Base-by-base conservation (phyloP, 2,329 filamentous ascomycete genomes). In the Claviceps capensis region DNA sequence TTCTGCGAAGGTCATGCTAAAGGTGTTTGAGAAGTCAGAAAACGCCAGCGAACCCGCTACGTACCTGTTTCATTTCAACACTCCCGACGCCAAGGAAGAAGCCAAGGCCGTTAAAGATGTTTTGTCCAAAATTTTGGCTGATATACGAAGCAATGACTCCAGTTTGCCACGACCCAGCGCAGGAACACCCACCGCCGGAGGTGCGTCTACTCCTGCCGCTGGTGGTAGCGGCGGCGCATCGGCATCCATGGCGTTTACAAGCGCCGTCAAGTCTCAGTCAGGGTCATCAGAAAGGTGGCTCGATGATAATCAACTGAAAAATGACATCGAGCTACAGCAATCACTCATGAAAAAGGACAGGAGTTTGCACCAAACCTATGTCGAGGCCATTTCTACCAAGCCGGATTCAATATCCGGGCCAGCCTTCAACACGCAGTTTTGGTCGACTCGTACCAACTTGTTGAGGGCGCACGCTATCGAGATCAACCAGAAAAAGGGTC, bases 381-480 rank as follows among this genome's bases (percentile, higher is more conserved):
- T 88, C 70, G 88, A 95, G 62, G 86, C 88, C 0, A 73, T 89
- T 48, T 76, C 79, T 50, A 86, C 86, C 8, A 95, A 95, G 62
- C 89, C 91, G 0, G 85, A 91, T 7, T 83, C 85, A 2, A 84
- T 97, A 55, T 84, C 85, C 0, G 81, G 85, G 30, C 79, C 79
- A 1, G 84, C 89, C 45, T 95, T 97, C 66, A 89, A 91, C 59
- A 75, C 82, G 1, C 91, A 96, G 65, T 98, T 98, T 70, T 98
- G 93, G 93, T 88, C 88, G 1, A 88, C 88, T 2, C 79, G 94
- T 46, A 79, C 90, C 47, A 88, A 88, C 64, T 73, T 96, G 36
- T 76, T 98, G 34, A 85, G 93, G 13, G 86, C 91, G 0, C 87
- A 96, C 69, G 90, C 89, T 1, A 93, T 95, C 46, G 89, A 97